Evolutionary conservation across 2,329 filamentous ascomycete species (phyloP).

Genomic region (Botryotinia calthae): DNA sequence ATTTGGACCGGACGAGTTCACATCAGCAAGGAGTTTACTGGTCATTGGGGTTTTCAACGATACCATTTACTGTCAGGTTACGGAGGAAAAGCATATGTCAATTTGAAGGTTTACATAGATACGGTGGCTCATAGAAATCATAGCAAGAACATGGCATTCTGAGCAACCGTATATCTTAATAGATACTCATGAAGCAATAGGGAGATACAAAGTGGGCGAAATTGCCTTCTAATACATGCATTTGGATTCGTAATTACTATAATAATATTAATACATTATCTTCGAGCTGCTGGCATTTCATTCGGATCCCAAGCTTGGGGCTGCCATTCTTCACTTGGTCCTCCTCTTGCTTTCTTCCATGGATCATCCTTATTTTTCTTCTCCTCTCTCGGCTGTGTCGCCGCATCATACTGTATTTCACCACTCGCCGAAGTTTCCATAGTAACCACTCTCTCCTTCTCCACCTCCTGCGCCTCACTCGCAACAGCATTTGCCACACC

Average conservation of each 20-base stretch:
- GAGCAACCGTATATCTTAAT: not conserved
- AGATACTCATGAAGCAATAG: not conserved
- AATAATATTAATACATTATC: not conserved
- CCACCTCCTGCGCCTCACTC: conserved; percentile 18
- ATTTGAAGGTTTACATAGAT: not conserved
- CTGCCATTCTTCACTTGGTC: conserved; percentile 51
- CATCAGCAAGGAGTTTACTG: not conserved
- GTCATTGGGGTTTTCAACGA: conserved; percentile 14
- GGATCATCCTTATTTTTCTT: conserved; percentile 44
- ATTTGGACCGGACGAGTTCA: not conserved
- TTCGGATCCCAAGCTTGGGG: conserved; percentile 46
- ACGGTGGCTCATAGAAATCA: not conserved
- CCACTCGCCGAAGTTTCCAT: conserved; percentile 1
- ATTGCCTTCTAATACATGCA: not conserved
- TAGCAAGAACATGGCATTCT: not conserved
- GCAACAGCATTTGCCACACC: not conserved
- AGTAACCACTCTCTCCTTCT: conserved; percentile 6
- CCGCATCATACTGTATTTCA: conserved; percentile 10
- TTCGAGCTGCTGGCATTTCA: conserved; percentile 12
- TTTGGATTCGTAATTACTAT: not conserved
- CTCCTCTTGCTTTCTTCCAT: conserved; percentile 56
- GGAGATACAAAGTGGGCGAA: not conserved
- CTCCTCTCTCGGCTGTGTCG: conserved; percentile 21
- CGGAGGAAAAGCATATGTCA: not conserved
- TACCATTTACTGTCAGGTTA: not conserved